Conservation (phyloP, 108 stramenopile genomes). For the Fistulifera pelliculosa region DNA sequence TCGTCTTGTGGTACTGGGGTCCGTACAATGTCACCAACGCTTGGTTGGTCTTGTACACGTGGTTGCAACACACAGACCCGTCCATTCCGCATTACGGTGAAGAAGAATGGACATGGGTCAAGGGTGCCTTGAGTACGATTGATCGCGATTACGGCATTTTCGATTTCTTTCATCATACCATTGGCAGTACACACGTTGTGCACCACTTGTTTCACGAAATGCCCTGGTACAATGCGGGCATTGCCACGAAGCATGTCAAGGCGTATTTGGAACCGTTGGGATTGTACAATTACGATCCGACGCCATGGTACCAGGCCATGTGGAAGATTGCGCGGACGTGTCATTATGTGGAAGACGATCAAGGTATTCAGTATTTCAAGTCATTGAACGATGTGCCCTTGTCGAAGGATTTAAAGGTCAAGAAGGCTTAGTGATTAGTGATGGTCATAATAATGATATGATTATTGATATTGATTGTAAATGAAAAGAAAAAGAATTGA, state of each 20-base stretch:
- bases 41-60: constrained; percentile 98
- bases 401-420: constrained; percentile 39
- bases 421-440: constrained; percentile 7
- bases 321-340: constrained; percentile 82
- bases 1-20: constrained; percentile 86
- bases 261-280: constrained; percentile 76
- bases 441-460: too few species aligned
- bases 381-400: constrained; percentile 72
- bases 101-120: constrained; percentile 96
- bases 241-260: constrained; percentile 89
- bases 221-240: constrained; percentile 96
- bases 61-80: constrained; percentile 98
- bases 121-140: constrained; percentile 94
- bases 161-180: constrained; percentile 94
- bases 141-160: constrained; percentile 96
- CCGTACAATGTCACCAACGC: constrained; percentile 92
- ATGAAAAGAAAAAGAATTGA: too few species aligned
- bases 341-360: constrained; percentile 76
- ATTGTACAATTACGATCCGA: constrained; percentile 93
- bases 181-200: constrained; percentile 95
- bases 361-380: constrained; percentile 88
- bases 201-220: constrained; percentile 98
- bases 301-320: constrained; percentile 78
- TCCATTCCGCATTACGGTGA: constrained; percentile 96
- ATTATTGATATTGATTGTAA: too few species aligned